Conservation (phyloP, 2,329 filamentous ascomycete species). For the Claviceps purpurea region DNA sequence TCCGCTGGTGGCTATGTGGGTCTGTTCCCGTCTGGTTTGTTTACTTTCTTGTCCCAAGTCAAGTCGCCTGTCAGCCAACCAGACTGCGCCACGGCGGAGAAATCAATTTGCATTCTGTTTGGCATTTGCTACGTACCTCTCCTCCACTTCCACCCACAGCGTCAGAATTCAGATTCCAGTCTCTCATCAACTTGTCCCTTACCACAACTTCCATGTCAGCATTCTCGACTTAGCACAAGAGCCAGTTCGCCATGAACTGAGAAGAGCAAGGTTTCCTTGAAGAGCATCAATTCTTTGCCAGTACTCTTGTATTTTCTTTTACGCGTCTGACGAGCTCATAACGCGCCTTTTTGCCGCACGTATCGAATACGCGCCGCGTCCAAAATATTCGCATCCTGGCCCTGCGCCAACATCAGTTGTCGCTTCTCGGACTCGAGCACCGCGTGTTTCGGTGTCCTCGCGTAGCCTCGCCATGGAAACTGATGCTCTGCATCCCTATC, state of each 20-base stretch:
- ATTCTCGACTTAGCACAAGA: neutral
- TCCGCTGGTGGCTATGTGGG: neutral
- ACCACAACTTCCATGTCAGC: neutral
- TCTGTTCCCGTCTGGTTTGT: slow-evolving; percentile 13
- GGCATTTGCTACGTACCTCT: neutral
- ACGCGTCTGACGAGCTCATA: neutral
- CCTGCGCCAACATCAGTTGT: slow-evolving; percentile 8
- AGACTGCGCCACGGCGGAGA: slow-evolving; percentile 3
- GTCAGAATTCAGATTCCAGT: too few relatives aligned
- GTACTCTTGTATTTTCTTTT: slow-evolving; percentile 2
- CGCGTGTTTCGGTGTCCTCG: slow-evolving; percentile 9
- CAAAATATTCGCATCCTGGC: neutral
- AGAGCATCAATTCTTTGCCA: slow-evolving; percentile 4
- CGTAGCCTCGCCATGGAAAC: slow-evolving; percentile 25
- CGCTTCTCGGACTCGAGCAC: slow-evolving; percentile 10
- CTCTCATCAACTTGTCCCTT: too few relatives aligned
- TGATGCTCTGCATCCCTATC: slow-evolving; percentile 28
- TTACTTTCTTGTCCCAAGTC: slow-evolving; percentile 18
- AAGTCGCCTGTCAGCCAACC: slow-evolving; percentile 4
- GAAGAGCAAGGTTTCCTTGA: neutral
- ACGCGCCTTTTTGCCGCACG: neutral
- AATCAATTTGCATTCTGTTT: slow-evolving; percentile 2
- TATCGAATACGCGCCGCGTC: neutral
- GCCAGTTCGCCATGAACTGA: neutral
- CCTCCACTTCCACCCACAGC: neutral